Conservation (phyloP, 805 yeast species). For the Yarrowia sp. region DNA sequence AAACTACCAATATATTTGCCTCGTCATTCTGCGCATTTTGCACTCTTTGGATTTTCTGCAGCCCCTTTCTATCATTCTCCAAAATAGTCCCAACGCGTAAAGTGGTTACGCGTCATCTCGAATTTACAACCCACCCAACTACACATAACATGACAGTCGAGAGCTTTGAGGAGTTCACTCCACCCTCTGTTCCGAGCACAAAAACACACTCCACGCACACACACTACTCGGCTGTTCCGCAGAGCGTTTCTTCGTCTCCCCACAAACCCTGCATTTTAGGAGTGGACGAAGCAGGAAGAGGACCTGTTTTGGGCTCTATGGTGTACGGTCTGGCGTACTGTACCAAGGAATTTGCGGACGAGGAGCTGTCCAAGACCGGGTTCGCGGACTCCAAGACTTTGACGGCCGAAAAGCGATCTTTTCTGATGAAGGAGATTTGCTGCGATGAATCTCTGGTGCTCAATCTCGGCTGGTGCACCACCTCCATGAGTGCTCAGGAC, state of each 20-base stretch:
- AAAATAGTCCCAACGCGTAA: background rate
- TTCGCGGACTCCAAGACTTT: slow-evolving; percentile 93
- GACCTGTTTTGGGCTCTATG: slow-evolving; percentile 98
- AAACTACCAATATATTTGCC: too few species aligned
- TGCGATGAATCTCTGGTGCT: slow-evolving; percentile 45
- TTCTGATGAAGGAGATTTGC: slow-evolving; percentile 60
- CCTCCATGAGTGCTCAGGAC: slow-evolving; percentile 81
- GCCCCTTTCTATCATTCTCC: too few species aligned
- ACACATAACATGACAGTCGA: slow-evolving; percentile 10
- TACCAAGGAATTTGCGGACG: slow-evolving; percentile 48
- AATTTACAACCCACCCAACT: background rate
- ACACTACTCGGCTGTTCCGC: background rate
- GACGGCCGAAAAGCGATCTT: slow-evolving; percentile 66
- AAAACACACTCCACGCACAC: background rate
- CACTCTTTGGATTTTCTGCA: too few species aligned
- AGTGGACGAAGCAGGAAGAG: slow-evolving; percentile 98
- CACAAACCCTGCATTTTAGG: slow-evolving; percentile 53
- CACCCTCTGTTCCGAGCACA: background rate
- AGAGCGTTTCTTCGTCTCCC: background rate
- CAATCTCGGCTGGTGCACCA: slow-evolving; percentile 84
- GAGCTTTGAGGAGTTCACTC: background rate
- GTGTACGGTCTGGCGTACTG: slow-evolving; percentile 90
- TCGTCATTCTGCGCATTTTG: too few species aligned
- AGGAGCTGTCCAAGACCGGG: slow-evolving; percentile 57
- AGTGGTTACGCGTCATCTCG: background rate